These are phyloP conservation scores for Cytospora mali DNA, from an alignment of 2,329 filamentous ascomycete species.

Conservation along the genomic window DNA sequence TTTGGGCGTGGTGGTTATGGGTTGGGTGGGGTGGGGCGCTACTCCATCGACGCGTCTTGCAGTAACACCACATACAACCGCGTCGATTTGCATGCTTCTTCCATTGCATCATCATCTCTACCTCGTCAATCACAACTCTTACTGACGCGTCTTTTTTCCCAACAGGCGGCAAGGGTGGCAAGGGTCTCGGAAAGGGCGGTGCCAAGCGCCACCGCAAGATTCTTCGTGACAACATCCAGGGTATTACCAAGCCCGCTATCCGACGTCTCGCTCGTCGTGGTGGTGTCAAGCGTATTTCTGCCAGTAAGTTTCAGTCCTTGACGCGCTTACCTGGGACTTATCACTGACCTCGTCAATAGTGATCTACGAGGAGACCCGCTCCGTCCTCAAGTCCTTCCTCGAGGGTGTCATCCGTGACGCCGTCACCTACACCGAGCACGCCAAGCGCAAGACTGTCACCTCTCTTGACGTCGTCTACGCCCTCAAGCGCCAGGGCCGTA, in stretches of 20 bases:
- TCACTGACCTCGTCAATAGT: slow-evolving; percentile 45
- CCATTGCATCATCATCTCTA: slow-evolving; percentile 1
- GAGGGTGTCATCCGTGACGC: slow-evolving; percentile 79
- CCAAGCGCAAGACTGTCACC: slow-evolving; percentile 75
- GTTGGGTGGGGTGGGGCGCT: slow-evolving; percentile 31
- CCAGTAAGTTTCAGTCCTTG: slow-evolving; percentile 61
- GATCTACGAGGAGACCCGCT: slow-evolving; percentile 84
- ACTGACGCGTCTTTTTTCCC: slow-evolving; percentile 49
- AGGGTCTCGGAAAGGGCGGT: slow-evolving; percentile 96
- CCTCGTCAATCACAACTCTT: slow-evolving; percentile 24
- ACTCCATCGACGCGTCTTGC: slow-evolving; percentile 37
- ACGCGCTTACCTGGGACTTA: neutral
- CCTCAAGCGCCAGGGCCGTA: slow-evolving; percentile 66
- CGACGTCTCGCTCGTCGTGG: slow-evolving; percentile 98
- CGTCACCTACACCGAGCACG: slow-evolving; percentile 82
- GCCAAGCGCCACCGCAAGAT: slow-evolving; percentile 99
- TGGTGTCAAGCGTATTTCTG: slow-evolving; percentile 99
- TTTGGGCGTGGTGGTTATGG: slow-evolving; percentile 34
- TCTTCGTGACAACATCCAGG: slow-evolving; percentile 99
- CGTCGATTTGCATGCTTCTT: slow-evolving; percentile 24
- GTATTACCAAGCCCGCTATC: slow-evolving; percentile 98
- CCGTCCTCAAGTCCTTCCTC: slow-evolving; percentile 83
- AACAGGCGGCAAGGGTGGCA: slow-evolving; percentile 89
- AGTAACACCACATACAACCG: slow-evolving; percentile 26
- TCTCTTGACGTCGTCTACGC: slow-evolving; percentile 67